Evolutionary conservation across 106 monocot species (phyloP), one percentile per base, ranked within the genome.

Genomic region (Acorus calamus): DNA sequence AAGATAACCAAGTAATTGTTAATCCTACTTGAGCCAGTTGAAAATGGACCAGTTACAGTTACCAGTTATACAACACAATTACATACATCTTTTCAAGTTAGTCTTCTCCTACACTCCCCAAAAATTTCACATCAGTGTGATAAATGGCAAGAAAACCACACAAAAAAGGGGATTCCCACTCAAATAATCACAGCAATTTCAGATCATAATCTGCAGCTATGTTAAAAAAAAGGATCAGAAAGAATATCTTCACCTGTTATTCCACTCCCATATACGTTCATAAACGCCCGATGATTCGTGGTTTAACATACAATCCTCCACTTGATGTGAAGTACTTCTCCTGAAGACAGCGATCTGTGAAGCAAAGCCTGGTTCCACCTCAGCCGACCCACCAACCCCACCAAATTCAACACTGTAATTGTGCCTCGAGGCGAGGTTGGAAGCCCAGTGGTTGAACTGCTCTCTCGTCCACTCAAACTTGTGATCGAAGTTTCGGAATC

Each of bases 401-500:
- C 83, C 81, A 48, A 98, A 92, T 61, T 86, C 80, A 47, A 98
- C 92, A 49, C 53, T 57, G 59, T 98, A 98, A 55, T 66, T 48
- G 60, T 92, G 83, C 53, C 60, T 88, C 0, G 42, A 55, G 6
- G 91, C 80, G 43, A 98, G 88, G 52, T 68, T 52, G 47, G 47
- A 77, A 13, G 98, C 91, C 98, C 98, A 98, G 6, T 55, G 64
- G 70, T 88, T 68, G 71, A 98, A 98, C 65, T 98, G 98, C 13
- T 55, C 47, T 62, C 98, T 82, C 7, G 98, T 92, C 98, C 98
- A 98, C 62, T 98, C 98, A 14, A 98, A 98, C 63, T 98, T 98
- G 87, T 98, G 98, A 64, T 98, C 98, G 59, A 74, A 74, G 69
- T 91, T 91, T 1, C 98, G 80, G 57, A 98, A 98, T 53, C 64